Percentiles rank a stretch among this genome's conserved stretches.
phyloP scores from a whole-genome alignment of 257 asterid genomes.

The Nicotiana knightiana region DNA sequence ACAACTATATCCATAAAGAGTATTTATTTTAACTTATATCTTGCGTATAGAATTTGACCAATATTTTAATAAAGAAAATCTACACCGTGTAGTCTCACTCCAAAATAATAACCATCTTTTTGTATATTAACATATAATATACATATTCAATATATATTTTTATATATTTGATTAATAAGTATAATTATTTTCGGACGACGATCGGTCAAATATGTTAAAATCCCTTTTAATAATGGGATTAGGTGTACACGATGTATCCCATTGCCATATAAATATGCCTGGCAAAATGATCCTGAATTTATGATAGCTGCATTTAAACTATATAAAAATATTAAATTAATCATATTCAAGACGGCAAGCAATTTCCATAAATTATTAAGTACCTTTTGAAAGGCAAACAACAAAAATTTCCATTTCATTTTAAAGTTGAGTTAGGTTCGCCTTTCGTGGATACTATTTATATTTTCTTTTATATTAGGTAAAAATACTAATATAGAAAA shows the following conservation, averaged over 20 bases:
- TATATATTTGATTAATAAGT: too few relatives aligned
- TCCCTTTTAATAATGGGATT: background rate
- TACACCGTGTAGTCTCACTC: fast-evolving
- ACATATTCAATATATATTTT: too few relatives aligned
- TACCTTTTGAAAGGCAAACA: background rate
- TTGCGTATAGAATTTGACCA: background rate
- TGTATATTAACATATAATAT: too few relatives aligned
- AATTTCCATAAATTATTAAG: background rate
- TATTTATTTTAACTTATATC: background rate
- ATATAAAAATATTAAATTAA: background rate
- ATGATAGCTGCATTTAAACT: background rate
- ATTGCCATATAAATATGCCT: background rate
- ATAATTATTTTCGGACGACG: too few relatives aligned
- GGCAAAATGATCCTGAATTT: background rate
- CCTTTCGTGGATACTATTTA: too few relatives aligned
- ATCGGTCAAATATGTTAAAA: too few relatives aligned
- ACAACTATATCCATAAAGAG: background rate
- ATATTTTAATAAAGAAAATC: too few relatives aligned
- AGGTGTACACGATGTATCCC: background rate
- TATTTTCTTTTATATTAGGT: too few relatives aligned
- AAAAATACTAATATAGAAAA: too few relatives aligned
- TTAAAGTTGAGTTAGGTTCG: too few relatives aligned
- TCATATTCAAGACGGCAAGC: background rate
- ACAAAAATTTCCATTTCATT: background rate
- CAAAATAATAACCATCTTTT: too few relatives aligned